Evolutionary conservation across 306 rosid genomes (phyloP), one percentile per base, ranked within the genome.

Genomic region (Lablab purpureus): DNA sequence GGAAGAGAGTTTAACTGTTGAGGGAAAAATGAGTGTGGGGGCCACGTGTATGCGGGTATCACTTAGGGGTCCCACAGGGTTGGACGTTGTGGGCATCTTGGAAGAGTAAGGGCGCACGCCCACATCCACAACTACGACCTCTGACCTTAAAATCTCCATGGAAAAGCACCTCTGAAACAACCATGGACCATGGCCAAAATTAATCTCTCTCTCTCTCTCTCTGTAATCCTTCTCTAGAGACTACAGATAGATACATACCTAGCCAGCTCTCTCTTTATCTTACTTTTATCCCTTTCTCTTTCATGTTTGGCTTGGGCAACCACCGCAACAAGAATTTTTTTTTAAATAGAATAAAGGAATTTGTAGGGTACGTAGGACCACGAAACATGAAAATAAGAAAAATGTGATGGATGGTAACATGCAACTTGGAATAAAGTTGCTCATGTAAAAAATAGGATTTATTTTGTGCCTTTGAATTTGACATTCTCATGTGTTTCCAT

Each of bases 121-220:
- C 87, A 88, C 92, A 90, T 90, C 96, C 84, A 83, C 70, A 90
- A 92, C 92, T 88, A 80, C 69, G 96, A 90, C 96, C 67, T 74
- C 80, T 81, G 94, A 88, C 97, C 96, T 86, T 92, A 90, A 85
- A 90, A 86, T 88, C 90, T 87, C 90, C 85, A 52, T 5, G 56
- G 87, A 89, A 86, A 89, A 85, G 74, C 82, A 86, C 92, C 84
- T 73, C 85, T 86, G 80, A 82, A 89, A 92, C 97, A 81, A 86
- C 95, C 84, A 27, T 87, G 88, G 87, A 83, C 90, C 87, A 73
- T 67, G 5, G 7, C 74, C 52, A 52, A 81, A 81, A 77, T 85
- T 68, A 74, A 78, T 78, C 81, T n/a, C 8, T 51, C n/a, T 45
- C 10, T 47, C 10, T 64, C 28, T 54, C 62, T 27, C 21, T 49